Percentiles rank a stretch among this genome's conserved stretches.
These are phyloP conservation scores for Periconia sp. DNA, from an alignment of 2,329 filamentous ascomycete species.

Conservation along the genomic window DNA sequence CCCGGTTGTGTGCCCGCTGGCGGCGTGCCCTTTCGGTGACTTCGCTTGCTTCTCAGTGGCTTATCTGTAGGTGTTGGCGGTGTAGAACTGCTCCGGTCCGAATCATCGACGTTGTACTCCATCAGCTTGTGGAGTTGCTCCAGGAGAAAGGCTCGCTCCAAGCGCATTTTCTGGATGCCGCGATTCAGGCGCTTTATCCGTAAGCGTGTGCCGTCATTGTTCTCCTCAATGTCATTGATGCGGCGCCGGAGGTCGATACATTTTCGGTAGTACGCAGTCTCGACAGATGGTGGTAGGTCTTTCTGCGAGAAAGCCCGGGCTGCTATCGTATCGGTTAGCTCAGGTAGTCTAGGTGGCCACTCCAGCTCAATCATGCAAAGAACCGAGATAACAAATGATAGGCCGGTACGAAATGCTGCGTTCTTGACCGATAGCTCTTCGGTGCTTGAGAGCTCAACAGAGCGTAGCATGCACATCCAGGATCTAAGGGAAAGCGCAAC, in stretches of 20 bases:
- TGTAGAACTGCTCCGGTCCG: slow-evolving; percentile 79
- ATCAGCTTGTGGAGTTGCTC: slow-evolving; percentile 56
- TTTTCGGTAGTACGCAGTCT: slow-evolving; percentile 95
- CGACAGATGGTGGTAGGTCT: slow-evolving; percentile 81
- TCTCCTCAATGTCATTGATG: slow-evolving; percentile 87
- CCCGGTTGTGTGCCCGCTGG: slow-evolving; percentile 23
- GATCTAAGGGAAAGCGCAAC: slow-evolving; percentile 5
- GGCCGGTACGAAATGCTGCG: not conserved
- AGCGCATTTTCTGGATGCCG: slow-evolving; percentile 87
- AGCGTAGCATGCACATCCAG: slow-evolving; percentile 2
- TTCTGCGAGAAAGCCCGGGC: slow-evolving; percentile 41
- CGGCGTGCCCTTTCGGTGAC: slow-evolving; percentile 60
- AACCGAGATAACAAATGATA: not conserved
- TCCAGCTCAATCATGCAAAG: not conserved
- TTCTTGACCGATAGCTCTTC: not conserved
- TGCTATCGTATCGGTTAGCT: slow-evolving; percentile 17
- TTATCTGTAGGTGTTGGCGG: slow-evolving; percentile 82
- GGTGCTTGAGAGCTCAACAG: not conserved
- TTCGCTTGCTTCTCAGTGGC: slow-evolving; percentile 75
- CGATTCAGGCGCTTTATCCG: slow-evolving; percentile 81
- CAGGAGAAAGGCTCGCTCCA: slow-evolving; percentile 73
- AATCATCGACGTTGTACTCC: slow-evolving; percentile 62
- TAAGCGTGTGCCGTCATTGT: slow-evolving; percentile 82
- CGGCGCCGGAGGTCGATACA: slow-evolving; percentile 93
- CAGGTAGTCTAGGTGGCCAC: not conserved